Evolutionary conservation across 768 basidiomycete genomes (phyloP).

Genomic region (Serendipita sp.): DNA sequence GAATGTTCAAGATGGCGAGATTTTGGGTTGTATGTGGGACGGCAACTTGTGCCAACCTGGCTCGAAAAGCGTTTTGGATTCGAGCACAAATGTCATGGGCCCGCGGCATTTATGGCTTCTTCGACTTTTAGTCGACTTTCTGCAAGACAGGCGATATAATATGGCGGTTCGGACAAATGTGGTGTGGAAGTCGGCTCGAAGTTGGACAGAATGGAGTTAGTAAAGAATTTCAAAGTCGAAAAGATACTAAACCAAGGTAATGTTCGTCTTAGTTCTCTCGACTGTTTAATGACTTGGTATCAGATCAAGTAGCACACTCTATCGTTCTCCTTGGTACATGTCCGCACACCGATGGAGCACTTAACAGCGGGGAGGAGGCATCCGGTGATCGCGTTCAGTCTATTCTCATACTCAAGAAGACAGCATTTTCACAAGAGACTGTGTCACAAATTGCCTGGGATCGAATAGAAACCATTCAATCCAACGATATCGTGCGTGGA

Average conservation of each 20-base stretch:
- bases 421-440: conserved; percentile 37
- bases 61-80: conserved; percentile 82
- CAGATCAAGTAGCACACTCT: conserved; percentile 45
- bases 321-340: conserved; percentile 51
- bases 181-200: not conserved
- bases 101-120: not conserved
- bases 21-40: conserved; percentile 79
- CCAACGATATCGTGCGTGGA: conserved; percentile 50
- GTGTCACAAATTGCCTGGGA: conserved; percentile 24
- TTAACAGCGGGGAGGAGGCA: too few species aligned
- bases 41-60: conserved; percentile 60
- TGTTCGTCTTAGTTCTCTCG: not conserved
- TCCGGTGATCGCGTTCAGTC: conserved; percentile 26
- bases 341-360: conserved; percentile 13
- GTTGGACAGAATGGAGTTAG: conserved; percentile 7
- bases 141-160: not conserved
- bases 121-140: not conserved
- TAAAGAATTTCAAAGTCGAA: conserved; percentile 14
- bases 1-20: conserved; percentile 80
- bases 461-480: conserved; percentile 34
- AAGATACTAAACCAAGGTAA: conserved; percentile 35
- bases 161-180: not conserved
- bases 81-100: conserved; percentile 78
- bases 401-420: conserved; percentile 67
- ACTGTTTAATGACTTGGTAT: not conserved